phyloP scores from a whole-genome alignment of 2,329 filamentous ascomycete genomes.

The Aspergillus pseudotamarii region DNA sequence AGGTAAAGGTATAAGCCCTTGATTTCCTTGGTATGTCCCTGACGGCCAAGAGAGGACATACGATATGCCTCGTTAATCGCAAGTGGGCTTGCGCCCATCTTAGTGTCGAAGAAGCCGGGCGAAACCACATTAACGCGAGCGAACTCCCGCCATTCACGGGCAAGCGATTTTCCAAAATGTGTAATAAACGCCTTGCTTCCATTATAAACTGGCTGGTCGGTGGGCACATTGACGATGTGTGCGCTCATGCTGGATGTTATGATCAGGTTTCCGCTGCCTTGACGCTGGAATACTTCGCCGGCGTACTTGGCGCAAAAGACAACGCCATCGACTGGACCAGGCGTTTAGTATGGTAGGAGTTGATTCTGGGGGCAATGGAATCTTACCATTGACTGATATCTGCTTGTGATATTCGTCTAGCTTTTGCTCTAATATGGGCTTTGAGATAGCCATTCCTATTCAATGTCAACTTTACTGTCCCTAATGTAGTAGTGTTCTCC shows the following conservation, averaged over 20 bases:
- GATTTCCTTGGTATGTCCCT: conserved; percentile 39
- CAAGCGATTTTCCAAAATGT: conserved; percentile 59
- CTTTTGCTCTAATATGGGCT: conserved; percentile 58
- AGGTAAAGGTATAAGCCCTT: conserved; percentile 50
- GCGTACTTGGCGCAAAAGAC: conserved; percentile 50
- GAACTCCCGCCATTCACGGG: conserved; percentile 60
- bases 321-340: conserved; percentile 49
- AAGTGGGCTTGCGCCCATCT: conserved; percentile 53
- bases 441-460: conserved; percentile 54
- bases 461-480: conserved; percentile 8
- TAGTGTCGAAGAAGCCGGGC: conserved; percentile 59
- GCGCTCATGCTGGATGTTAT: conserved; percentile 56
- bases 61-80: conserved; percentile 49
- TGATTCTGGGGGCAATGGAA: too few species aligned
- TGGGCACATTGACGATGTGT: conserved; percentile 55
- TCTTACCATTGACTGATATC: conserved; percentile 57
- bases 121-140: conserved; percentile 60
- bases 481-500: neutral
- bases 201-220: conserved; percentile 62
- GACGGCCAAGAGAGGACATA: conserved; percentile 52
- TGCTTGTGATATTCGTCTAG: conserved; percentile 56
- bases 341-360: too few species aligned
- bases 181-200: conserved; percentile 59
- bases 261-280: conserved; percentile 49
- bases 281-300: conserved; percentile 48